Evolutionary conservation across 495 filamentous ascomycete species (phyloP), one percentile per base, ranked within the genome.

Genomic region (Polyplosphaeria fusca): DNA sequence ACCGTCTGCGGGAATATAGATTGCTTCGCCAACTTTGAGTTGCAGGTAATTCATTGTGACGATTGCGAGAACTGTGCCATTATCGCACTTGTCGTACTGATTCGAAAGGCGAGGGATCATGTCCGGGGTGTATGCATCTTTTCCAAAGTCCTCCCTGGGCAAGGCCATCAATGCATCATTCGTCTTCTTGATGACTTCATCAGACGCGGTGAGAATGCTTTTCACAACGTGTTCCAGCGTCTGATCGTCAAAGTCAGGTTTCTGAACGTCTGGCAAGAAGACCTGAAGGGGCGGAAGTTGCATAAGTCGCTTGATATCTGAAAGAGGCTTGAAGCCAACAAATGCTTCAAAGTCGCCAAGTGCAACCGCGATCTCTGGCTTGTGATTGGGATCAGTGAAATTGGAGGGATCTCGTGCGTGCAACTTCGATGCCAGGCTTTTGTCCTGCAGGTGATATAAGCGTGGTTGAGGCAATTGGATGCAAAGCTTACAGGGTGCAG

Each of bases 361-460:
- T 0, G 87, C 85, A 13, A 93, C 73, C 3, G 87, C 87, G 27
- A 92, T 91, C 65, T 93, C 88, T 1, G 88, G 87, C 68, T 92
- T 91, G 70, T 91, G 86, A 67, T 90, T 92, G 16, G 76, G 71
- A 58, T 93, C 87, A 5, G 79, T 79, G 66, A 85, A 91, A 47
- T 79, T 77, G 9, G 81, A 66, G 0, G 86, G 83, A 58, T 89
- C 79, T 61, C 81, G 52, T 51, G 76, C 62, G 70, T 89, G 82
- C 2, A 91, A 74, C 56, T 83, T 74, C 12, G 72, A 67, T 0
- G 87, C 79, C 4, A 92, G 78, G 1, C 73, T 68, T 55, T 85
- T 85, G 70, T 89, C 67, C 40, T 60, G 22, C 7, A 24, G 3
- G 20, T 5, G 14, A n/a, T n/a, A n/a, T n/a, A n/a, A n/a, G n/a